phyloP scores from a whole-genome alignment of 1,284 basidiomycete genomes.

The Malassezia caprae region DNA sequence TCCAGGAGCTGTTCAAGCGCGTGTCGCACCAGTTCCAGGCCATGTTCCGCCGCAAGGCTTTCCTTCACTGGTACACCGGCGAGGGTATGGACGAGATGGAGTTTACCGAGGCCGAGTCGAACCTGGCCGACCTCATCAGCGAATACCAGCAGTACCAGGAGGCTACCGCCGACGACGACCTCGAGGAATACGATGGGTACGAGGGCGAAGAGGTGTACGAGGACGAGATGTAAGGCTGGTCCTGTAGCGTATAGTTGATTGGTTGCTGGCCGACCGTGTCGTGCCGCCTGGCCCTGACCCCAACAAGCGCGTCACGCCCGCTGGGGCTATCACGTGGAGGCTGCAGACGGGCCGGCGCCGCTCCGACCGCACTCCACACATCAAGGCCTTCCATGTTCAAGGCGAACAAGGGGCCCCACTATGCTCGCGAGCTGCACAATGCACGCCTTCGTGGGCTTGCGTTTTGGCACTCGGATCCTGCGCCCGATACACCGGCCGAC shows the following conservation, averaged over 20 bases:
- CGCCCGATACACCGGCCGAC: neutral
- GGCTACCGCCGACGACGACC: constrained; percentile 53
- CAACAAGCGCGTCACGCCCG: neutral
- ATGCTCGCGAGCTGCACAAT: constrained; percentile 38
- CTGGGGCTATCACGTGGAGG: neutral
- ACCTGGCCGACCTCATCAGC: constrained; percentile 56
- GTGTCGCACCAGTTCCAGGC: constrained; percentile 89
- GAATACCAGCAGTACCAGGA: constrained; percentile 85
- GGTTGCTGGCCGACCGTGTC: constrained; percentile 4
- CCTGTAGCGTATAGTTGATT: neutral
- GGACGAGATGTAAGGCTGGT: constrained; percentile 15
- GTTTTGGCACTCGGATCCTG: constrained; percentile 19
- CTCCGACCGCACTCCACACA: neutral
- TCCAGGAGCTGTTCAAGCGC: constrained; percentile 82
- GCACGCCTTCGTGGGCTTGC: constrained; percentile 33
- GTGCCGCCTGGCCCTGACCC: neutral
- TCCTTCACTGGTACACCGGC: constrained; percentile 80
- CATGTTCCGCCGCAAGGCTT: constrained; percentile 97
- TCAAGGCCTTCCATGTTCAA: constrained; percentile 10
- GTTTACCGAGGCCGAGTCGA: constrained; percentile 90
- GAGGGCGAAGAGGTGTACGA: constrained; percentile 16
- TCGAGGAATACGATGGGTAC: constrained; percentile 39
- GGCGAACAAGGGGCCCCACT: constrained; percentile 29
- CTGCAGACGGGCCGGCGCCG: neutral
- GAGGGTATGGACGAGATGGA: constrained; percentile 96